phyloP scores from a whole-genome alignment of 2,329 filamentous ascomycete genomes.

The Sclerotinia minor region DNA sequence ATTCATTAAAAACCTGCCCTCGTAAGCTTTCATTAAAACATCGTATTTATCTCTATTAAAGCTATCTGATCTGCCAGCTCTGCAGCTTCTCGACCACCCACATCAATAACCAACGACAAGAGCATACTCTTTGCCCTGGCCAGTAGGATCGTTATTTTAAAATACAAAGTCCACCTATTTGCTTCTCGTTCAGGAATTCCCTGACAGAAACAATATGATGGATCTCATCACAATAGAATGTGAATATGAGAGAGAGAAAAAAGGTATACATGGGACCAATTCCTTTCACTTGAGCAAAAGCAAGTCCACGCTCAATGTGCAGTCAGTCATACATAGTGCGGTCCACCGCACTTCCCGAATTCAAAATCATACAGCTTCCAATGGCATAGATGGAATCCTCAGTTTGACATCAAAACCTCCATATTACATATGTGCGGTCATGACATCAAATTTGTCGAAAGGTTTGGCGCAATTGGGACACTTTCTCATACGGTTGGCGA shows the following conservation, averaged over 20 bases:
- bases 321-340: slow-evolving; percentile 41
- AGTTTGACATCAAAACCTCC: slow-evolving; percentile 22
- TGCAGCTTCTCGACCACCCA: background rate
- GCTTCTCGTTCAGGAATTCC: background rate
- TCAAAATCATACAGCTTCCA: slow-evolving; percentile 24
- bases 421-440: slow-evolving; percentile 62
- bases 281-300: slow-evolving; percentile 27
- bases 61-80: slow-evolving; percentile 15
- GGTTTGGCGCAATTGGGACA: slow-evolving; percentile 91
- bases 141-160: slow-evolving; percentile 1
- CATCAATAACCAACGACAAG: slow-evolving; percentile 21
- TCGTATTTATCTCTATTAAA: slow-evolving; percentile 23
- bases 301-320: slow-evolving; percentile 34
- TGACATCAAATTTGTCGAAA: slow-evolving; percentile 88
- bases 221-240: slow-evolving; percentile 2
- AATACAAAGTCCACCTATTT: slow-evolving; percentile 19
- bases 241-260: slow-evolving; percentile 23
- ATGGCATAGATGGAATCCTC: slow-evolving; percentile 24
- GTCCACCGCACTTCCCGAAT: slow-evolving; percentile 4
- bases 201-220: background rate
- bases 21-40: background rate
- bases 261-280: slow-evolving; percentile 24
- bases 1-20: no score
- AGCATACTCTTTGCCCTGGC: background rate
- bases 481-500: slow-evolving; percentile 87